Evolutionary conservation across 2,329 filamentous ascomycete species (phyloP), one percentile per base, ranked within the genome.

Genomic region (Capronia americana): DNA sequence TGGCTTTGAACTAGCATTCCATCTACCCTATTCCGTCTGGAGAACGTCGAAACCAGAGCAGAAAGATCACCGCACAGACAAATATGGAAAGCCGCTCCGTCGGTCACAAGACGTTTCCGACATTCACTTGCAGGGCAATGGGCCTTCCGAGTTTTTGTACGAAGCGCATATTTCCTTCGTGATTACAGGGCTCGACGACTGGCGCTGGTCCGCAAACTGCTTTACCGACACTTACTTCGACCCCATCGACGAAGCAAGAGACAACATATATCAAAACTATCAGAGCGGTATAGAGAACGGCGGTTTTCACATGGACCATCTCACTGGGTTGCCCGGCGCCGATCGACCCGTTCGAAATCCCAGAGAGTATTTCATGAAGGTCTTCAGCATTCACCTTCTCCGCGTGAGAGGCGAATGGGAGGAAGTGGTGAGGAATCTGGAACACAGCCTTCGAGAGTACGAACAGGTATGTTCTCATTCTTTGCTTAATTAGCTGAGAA

Each of bases 101-200:
- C 28, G 23, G 11, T 38, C 17, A 14, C 28, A 20, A 24, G 55
- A 57, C n/a, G 34, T 57, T 10, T 41, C 55, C 6, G 44, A 41
- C 55, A 20, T 26, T 11, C 20, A 24, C 14, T 7, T 7, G n/a
- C n/a, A 24, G 20, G 24, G 24, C 2, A 17, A 24, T 23, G 50
- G n/a, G 23, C 8, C 20, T 38, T 14, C 17, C n/a, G 55, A 57
- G 12, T 60, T 24, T 24, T 20, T 60, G 12, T 48, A 60, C 3
- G 57, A 60, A 32, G 57, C 38, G 12, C 57, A 60, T 28, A 30
- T 51, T 20, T 51, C 57, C 20, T 48, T 41, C 44, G 57, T 51
- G 3, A 20, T 60, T 5, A 11, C 57, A 24, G 57, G 57, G 3
- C 14, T 34, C 24, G 57, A 60, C 41, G 46, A 30, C 26, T 24